Conservation (phyloP, 2,329 filamentous ascomycete species). For the Penicillium verrucosum region DNA sequence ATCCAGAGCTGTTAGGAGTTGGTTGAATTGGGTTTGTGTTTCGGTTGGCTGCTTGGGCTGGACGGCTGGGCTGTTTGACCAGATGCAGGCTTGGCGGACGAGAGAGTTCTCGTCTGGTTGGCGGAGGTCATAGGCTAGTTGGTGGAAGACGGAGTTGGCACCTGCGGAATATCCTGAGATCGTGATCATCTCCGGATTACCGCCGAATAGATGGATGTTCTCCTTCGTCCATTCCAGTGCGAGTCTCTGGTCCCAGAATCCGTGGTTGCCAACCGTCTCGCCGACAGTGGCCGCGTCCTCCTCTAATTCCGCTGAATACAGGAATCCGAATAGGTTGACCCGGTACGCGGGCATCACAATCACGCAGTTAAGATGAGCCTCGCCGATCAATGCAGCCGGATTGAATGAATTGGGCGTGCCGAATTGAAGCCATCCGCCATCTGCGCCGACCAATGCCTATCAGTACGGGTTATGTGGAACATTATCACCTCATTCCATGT, state of each 20-base stretch:
- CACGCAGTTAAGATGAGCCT: conserved; percentile 50
- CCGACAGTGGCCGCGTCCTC: conserved; percentile 18
- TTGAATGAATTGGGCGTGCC: conserved; percentile 51
- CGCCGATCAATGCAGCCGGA: conserved; percentile 46
- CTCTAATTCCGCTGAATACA: conserved; percentile 49
- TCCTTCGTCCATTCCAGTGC: conserved; percentile 56
- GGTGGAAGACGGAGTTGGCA: conserved; percentile 56
- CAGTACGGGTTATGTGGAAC: background rate
- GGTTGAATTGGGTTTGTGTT: conserved; percentile 52
- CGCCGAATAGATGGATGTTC: conserved; percentile 52
- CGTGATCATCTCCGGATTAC: conserved; percentile 51
- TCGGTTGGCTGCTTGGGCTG: conserved; percentile 50
- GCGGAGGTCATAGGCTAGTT: conserved; percentile 55
- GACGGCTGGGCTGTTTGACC: conserved; percentile 52
- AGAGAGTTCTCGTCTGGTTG: conserved; percentile 47
- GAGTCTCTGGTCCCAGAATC: conserved; percentile 57
- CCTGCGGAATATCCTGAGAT: conserved; percentile 55
- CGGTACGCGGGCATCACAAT: conserved; percentile 57
- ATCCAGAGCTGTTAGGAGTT: conserved; percentile 45
- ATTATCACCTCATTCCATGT: background rate
- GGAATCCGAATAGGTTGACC: conserved; percentile 56
- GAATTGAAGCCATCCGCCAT: conserved; percentile 58
- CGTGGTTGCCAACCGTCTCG: conserved; percentile 49
- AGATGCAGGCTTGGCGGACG: conserved; percentile 53
- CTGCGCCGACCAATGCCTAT: conserved; percentile 25